These are phyloP conservation scores for Candida sp. DNA, from an alignment of 1,139 yeast species.

Conservation along the genomic window DNA sequence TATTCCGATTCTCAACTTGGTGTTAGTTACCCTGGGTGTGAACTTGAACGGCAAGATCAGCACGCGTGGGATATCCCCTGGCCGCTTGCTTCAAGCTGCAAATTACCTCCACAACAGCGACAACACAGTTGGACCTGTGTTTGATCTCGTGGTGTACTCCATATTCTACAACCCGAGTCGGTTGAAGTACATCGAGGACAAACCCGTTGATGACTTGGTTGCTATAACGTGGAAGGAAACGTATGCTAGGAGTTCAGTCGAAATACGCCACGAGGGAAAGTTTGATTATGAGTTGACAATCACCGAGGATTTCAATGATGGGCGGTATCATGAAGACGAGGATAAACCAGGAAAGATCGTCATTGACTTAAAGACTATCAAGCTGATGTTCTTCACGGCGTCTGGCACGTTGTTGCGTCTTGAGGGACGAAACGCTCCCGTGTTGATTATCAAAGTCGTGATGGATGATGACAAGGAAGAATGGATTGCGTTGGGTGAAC, in stretches of 20 bases:
- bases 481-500: constrained; percentile 61
- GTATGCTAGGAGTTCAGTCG: constrained; percentile 58
- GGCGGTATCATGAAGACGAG: constrained; percentile 69
- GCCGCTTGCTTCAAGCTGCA: constrained; percentile 69
- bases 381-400: constrained; percentile 70
- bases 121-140: constrained; percentile 58
- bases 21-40: constrained; percentile 75
- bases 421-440: constrained; percentile 71
- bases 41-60: constrained; percentile 52
- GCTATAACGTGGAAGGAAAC: constrained; percentile 79
- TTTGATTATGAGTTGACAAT: constrained; percentile 49
- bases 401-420: constrained; percentile 71
- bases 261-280: constrained; percentile 33
- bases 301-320: constrained; percentile 71
- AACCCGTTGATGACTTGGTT: constrained; percentile 24
- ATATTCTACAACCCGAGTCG: constrained; percentile 67
- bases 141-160: constrained; percentile 63
- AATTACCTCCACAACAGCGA: constrained; percentile 31
- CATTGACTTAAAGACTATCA: constrained; percentile 47
- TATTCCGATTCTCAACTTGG: constrained; percentile 70
- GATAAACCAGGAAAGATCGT: constrained; percentile 33
- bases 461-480: constrained; percentile 34
- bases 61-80: constrained; percentile 64
- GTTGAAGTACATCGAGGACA: constrained; percentile 34
- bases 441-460: constrained; percentile 58